Conservation (phyloP, 2,329 filamentous ascomycete species). For the Waltergamsia citrina region DNA sequence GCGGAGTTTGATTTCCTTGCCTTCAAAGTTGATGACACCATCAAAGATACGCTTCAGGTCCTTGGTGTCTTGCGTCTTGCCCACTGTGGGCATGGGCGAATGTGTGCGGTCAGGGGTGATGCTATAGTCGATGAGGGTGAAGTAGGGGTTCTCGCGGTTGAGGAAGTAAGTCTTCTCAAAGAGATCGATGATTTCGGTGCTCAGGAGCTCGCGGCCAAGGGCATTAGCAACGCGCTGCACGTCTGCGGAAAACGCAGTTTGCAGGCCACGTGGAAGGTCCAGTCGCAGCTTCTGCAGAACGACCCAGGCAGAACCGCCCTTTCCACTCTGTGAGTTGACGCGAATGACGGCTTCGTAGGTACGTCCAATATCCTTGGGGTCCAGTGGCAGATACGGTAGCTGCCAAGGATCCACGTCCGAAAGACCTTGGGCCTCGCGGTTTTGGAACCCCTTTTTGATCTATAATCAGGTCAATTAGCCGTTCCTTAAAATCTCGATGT, state of each 20-base stretch:
- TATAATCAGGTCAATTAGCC: constrained; percentile 15
- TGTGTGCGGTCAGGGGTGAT: constrained; percentile 75
- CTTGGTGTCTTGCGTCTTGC: constrained; percentile 67
- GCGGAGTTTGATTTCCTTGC: constrained; percentile 65
- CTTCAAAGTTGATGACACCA: constrained; percentile 76
- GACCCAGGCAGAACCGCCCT: constrained; percentile 91
- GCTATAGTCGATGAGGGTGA: constrained; percentile 82
- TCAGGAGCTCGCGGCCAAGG: constrained; percentile 74
- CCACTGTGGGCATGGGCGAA: constrained; percentile 64
- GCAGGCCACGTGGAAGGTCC: constrained; percentile 84
- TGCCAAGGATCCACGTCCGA: constrained; percentile 48
- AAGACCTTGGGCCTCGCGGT: constrained; percentile 51
- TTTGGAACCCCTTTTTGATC: constrained; percentile 83
- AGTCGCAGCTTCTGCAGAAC: constrained; percentile 83
- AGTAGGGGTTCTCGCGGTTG: constrained; percentile 71
- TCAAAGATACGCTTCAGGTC: constrained; percentile 76
- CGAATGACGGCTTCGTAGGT: constrained; percentile 98
- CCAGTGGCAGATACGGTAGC: constrained; percentile 85
- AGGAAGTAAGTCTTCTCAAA: constrained; percentile 87
- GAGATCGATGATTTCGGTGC: constrained; percentile 75
- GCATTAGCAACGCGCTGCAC: constrained; percentile 76
- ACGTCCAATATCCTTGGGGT: constrained; percentile 85
- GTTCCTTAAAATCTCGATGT: constrained; percentile 55
- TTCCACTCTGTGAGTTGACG: constrained; percentile 93
- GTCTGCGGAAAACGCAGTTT: constrained; percentile 81